Evolutionary conservation across 169 alveolate genomes (phyloP), one percentile per base, ranked within the genome.

Genomic region (Amoebophrya sp.): DNA sequence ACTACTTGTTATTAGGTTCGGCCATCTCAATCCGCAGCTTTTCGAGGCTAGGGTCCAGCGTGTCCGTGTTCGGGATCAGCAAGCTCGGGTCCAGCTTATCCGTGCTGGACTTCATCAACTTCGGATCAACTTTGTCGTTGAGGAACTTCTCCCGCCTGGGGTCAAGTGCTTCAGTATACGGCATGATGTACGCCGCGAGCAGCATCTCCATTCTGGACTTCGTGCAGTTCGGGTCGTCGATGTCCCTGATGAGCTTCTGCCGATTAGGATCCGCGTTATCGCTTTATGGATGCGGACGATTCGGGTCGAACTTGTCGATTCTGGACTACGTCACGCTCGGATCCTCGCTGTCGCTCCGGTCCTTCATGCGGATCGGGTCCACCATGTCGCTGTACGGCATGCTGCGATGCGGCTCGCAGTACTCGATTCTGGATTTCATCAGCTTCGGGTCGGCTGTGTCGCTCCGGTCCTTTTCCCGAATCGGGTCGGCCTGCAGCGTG

Each of bases 301-400:
- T 41, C 40, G 91, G 91, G 23, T 41, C 91, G 40, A 25, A 40
- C 91, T 33, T 66, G 1, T 39, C 47, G 25, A 90, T 55, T 3
- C 35, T 47, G 40, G 94, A 92, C 54, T 35, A 38, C 23, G 39
- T 89, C 89, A 40, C 38, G 29, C 77, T 77, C n/a, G 93, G 90
- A 29, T n/a, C 33, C 47, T 12, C 88, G 14, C 55, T 77, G 18
- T 40, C 91, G 53, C 89, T 77, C 32, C 83, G 90, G 12, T 89
- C 91, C 32, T 47, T 23, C 32, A 39, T 1, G 39, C 40, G 91
- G 39, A 39, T 89, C 29, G 94, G 92, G 32, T 38, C 29, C 23
- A 40, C 77, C 35, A 29, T 77, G n/a, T 53, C 91, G 39, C 91
- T 89, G 40, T 89, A 66, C 83, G 83, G 83, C 83, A 66, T 66